phyloP scores from a whole-genome alignment of 352 stramenopile genomes.

The Globisporangium irregulare region DNA sequence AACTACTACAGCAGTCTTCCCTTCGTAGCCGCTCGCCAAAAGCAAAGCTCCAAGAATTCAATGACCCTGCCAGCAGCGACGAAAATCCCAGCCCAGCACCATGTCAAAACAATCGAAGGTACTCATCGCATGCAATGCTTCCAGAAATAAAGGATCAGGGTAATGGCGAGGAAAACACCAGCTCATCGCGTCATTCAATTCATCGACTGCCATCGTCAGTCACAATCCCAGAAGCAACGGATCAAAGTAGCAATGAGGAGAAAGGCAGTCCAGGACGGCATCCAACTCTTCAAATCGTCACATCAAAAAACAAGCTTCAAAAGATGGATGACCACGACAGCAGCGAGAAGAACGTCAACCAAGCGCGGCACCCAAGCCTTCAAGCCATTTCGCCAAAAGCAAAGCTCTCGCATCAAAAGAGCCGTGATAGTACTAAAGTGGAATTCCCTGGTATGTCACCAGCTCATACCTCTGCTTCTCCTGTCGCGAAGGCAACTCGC shows the following conservation, averaged over 20 bases:
- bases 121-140: constrained; percentile 4
- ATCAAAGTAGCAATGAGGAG: neutral
- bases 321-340: neutral
- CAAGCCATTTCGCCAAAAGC: neutral
- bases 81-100: neutral
- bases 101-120: neutral
- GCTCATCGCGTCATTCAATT: neutral
- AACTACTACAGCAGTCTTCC: neutral
- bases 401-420: neutral
- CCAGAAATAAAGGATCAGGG: neutral
- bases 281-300: constrained; percentile 1
- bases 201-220: neutral
- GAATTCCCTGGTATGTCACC: neutral
- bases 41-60: neutral
- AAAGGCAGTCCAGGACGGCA: neutral
- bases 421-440: neutral
- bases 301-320: constrained; percentile 2
- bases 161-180: neutral
- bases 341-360: neutral
- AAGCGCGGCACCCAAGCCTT: neutral
- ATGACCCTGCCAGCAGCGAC: neutral
- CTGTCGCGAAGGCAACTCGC: neutral
- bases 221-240: neutral
- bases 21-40: neutral
- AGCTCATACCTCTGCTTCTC: neutral